phyloP scores from a whole-genome alignment of 2,329 filamentous ascomycete genomes.

The Fusarium poae region DNA sequence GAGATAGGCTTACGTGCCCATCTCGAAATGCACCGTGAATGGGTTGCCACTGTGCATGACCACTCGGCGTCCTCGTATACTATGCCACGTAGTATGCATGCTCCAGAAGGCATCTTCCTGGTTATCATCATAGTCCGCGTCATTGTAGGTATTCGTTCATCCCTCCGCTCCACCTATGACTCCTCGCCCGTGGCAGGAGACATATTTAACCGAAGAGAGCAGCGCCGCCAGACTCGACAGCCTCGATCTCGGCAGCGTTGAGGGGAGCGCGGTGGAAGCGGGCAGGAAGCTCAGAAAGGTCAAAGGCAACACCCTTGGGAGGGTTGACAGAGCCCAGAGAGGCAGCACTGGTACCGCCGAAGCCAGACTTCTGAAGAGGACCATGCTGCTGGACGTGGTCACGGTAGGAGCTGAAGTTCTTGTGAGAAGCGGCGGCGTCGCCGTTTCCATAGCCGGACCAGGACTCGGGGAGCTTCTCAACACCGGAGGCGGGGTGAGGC shows the following conservation, averaged over 20 bases:
- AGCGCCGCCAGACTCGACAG: constrained; percentile 92
- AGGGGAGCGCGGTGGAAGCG: constrained; percentile 84
- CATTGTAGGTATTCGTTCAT: constrained; percentile 39
- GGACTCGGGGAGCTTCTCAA: constrained; percentile 70
- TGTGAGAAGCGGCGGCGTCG: constrained; percentile 59
- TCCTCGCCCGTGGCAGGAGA: constrained; percentile 34
- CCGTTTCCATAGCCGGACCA: constrained; percentile 57
- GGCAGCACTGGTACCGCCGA: constrained; percentile 75
- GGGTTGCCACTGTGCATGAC: constrained; percentile 22
- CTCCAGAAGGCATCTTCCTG: constrained; percentile 36
- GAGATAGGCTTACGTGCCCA: constrained; percentile 26
- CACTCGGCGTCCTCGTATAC: constrained; percentile 43
- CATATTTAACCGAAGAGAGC: constrained; percentile 61
- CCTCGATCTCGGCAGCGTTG: constrained; percentile 89
- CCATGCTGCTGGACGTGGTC: constrained; percentile 83
- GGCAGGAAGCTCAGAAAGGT: constrained; percentile 86
- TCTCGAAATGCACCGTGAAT: constrained; percentile 27
- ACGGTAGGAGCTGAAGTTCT: constrained; percentile 81
- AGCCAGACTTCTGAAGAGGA: constrained; percentile 72
- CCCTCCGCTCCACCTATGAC: constrained; percentile 41
- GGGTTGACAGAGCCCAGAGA: constrained; percentile 80
- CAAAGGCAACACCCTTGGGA: constrained; percentile 82
- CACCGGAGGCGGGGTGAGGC: constrained; percentile 79
- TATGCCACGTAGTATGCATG: constrained; percentile 29
- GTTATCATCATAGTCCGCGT: constrained; percentile 32